A percentile compares a stretch with the other conserved stretches of the same genome.
Conservation (phyloP, 208 protist species). For the Tritrichomonas foetus region DNA sequence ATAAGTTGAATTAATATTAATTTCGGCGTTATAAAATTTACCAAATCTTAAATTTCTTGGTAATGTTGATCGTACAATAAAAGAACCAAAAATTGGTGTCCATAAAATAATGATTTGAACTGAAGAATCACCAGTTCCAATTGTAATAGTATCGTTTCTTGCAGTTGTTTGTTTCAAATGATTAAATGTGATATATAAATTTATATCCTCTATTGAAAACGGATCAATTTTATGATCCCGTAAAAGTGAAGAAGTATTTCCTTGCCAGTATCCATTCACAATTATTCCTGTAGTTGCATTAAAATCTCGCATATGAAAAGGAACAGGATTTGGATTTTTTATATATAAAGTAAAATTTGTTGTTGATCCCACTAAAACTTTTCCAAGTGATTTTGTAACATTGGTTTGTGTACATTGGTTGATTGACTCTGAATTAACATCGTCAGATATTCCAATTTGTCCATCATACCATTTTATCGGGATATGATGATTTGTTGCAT, state of each 20-base stretch:
- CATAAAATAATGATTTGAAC: background rate
- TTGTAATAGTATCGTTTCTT: background rate
- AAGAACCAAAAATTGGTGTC: background rate
- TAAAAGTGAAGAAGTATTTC: background rate
- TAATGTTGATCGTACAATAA: background rate
- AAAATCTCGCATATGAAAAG: background rate
- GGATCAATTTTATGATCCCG: background rate
- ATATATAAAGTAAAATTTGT: background rate
- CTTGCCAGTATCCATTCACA: background rate
- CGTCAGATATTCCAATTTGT: background rate
- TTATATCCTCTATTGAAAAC: background rate
- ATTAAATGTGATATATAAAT: background rate
- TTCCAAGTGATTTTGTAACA: background rate
- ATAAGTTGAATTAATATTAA: background rate
- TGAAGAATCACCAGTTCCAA: background rate
- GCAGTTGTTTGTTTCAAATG: background rate
- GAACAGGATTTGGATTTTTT: background rate
- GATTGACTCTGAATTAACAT: background rate
- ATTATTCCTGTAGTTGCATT: background rate
- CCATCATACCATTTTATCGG: background rate
- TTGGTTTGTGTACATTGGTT: background rate
- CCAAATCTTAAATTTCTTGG: background rate
- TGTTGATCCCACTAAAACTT: background rate
- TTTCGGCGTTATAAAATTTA: background rate
- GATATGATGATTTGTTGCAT: background rate